phyloP scores from a whole-genome alignment of 2,329 filamentous ascomycete species.

The Penicillium brasilianum region DNA sequence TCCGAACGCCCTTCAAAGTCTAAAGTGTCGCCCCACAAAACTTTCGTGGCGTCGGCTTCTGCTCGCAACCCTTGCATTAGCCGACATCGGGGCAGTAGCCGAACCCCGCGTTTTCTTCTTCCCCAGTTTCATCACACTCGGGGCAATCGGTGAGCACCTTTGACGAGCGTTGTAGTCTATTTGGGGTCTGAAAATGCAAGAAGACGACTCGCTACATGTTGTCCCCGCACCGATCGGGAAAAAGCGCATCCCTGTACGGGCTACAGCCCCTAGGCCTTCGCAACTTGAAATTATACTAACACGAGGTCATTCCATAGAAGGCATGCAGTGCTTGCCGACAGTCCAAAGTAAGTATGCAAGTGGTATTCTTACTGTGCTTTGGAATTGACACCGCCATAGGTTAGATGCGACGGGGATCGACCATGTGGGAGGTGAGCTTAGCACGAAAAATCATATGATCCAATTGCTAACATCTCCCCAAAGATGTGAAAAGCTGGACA shows the following conservation, averaged over 20 bases:
- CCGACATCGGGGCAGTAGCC: constrained; percentile 23
- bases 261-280: background rate
- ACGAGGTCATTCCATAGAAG: constrained; percentile 31
- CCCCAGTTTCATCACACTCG: background rate
- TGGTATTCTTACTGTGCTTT: background rate
- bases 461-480: background rate
- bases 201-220: constrained; percentile 28
- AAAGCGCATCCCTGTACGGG: constrained; percentile 44
- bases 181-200: constrained; percentile 23
- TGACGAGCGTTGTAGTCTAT: background rate
- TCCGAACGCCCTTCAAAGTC: background rate
- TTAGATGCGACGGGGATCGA: constrained; percentile 45
- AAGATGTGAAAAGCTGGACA: constrained; percentile 42
- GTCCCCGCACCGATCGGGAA: constrained; percentile 36
- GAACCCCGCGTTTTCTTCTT: constrained; percentile 29
- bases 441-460: background rate
- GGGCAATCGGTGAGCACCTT: background rate
- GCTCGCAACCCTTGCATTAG: background rate
- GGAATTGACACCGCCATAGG: constrained; percentile 24
- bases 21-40: background rate
- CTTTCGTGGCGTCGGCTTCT: background rate
- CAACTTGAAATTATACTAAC: background rate
- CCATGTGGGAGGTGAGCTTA: constrained; percentile 42
- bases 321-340: constrained; percentile 46
- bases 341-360: constrained; percentile 38